Base-by-base conservation (phyloP, 192 early-diverging fungal species). In the Geranomyces variabilis region DNA sequence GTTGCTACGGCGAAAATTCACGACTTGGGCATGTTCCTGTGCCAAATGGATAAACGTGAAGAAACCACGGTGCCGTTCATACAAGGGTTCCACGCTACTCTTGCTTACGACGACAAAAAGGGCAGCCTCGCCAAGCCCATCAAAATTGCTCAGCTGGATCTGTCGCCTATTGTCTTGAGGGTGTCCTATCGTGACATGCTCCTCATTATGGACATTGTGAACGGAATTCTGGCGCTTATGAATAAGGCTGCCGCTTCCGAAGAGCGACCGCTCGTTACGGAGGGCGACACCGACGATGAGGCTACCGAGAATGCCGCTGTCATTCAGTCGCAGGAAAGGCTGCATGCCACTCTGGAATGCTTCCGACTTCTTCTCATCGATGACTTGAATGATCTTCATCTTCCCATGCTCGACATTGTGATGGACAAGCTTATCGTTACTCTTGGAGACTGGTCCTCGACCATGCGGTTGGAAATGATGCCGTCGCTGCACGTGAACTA, bases 11-110 rank as follows among this genome's bases (percentile, higher is more conserved):
- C 94, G 9, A 90, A 85, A 22, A 80, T 94, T 53, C 84, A 94
- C 43, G 90, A 93, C 66, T 84, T 94, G 46, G 92, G 94, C 45
- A 93, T 98, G 86, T 92, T 91, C 41, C 82, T 99, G 15, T 98
- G 95, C 84, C 86, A 86, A 12, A 93, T 98, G 87, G 91, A 94
- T 71, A 89, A 86, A 57, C 82, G 92, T 13, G 82, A 89, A 9
- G 90, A 92, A 43, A 93, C 95, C 0, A 82, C 83, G 6, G 74
- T 97, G 22, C 87, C 90, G 8, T 93, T 98, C 49, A 92, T 99
- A 73, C 92, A 98, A 68, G 92, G 92, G 48, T 96, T 96, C 77
- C 89, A 96, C 57, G 76, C 96, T 17, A 88, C 90, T 4, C 63
- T 93, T 24, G 86, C 88, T 0, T 87, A 94, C 87, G 94, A 96